These are phyloP conservation scores for Iberis pinnata DNA, from an alignment of 345 rosid species.

Conservation along the genomic window DNA sequence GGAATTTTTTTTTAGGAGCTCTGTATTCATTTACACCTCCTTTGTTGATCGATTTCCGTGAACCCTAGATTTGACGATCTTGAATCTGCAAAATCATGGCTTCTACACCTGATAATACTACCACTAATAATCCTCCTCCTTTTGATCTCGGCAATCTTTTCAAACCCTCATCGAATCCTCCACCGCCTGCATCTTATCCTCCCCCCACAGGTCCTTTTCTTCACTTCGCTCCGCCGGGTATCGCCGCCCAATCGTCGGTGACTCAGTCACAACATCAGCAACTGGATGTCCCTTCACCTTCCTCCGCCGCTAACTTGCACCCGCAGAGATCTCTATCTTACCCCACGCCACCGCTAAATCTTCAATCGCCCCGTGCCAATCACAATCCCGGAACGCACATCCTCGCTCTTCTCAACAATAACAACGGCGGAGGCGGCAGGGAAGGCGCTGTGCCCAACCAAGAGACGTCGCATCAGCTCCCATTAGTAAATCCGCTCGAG, in stretches of 20 bases:
- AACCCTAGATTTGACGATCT: constrained; percentile 28
- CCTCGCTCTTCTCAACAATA: constrained; percentile 54
- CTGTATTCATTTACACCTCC: not conserved
- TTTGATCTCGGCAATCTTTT: constrained; percentile 42
- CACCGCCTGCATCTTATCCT: constrained; percentile 53
- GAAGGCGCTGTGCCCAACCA: constrained; percentile 20
- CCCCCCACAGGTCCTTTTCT: constrained; percentile 45
- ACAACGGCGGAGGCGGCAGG: constrained; percentile 14
- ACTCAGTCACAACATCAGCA: constrained; percentile 6
- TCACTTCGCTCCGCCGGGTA: constrained; percentile 35
- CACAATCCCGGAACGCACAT: constrained; percentile 57
- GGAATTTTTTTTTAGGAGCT: not conserved
- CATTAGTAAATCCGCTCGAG: constrained; percentile 26
- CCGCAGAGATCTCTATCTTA: constrained; percentile 32
- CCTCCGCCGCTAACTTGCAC: constrained; percentile 32
- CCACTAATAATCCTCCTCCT: constrained; percentile 28
- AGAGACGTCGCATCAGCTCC: constrained; percentile 26
- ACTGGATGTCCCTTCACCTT: constrained; percentile 21
- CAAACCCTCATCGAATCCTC: constrained; percentile 35
- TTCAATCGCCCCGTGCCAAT: constrained; percentile 30
- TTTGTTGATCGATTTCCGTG: constrained; percentile 11
- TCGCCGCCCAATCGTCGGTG: constrained; percentile 14
- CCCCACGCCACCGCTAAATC: constrained; percentile 37
- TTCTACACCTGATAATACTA: constrained; percentile 42
- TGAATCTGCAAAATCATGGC: constrained; percentile 35